Conservation (phyloP, 345 rosid genomes). For the Gynandropsis gynandra region DNA sequence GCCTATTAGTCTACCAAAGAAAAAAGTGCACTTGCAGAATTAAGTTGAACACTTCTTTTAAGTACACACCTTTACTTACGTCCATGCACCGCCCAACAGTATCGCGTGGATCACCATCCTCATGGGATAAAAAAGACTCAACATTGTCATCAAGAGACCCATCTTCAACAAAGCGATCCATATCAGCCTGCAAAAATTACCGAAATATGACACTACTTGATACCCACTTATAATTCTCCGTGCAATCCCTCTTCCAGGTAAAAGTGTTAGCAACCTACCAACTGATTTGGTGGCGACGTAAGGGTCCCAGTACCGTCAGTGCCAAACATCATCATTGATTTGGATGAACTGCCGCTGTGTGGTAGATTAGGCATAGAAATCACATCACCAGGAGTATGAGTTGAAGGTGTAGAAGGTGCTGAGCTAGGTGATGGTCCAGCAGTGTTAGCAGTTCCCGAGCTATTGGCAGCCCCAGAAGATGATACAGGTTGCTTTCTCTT, state of each 20-base stretch:
- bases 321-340: conserved; percentile 61
- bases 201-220: not conserved
- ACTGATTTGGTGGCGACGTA: conserved; percentile 80
- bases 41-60: not conserved
- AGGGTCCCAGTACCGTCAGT: conserved; percentile 79
- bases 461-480: conserved; percentile 98
- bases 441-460: conserved; percentile 97
- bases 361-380: conserved; percentile 84
- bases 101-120: conserved; percentile 81
- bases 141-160: conserved; percentile 93
- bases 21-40: conserved; percentile 9
- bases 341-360: conserved; percentile 75
- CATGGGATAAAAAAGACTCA: conserved; percentile 92
- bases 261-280: conserved; percentile 49
- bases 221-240: not conserved
- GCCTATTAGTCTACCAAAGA: conserved; percentile 10
- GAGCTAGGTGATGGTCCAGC: conserved; percentile 99
- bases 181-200: conserved; percentile 71
- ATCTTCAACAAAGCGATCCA: conserved; percentile 93
- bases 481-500: conserved; percentile 97
- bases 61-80: conserved; percentile 41
- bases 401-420: conserved; percentile 97
- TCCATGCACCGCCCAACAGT: conserved; percentile 77
- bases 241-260: conserved; percentile 12
- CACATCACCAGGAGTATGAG: conserved; percentile 94